Conservation (phyloP, 139 green algal genomes). For the Deuterostichococcus epilithicus region DNA sequence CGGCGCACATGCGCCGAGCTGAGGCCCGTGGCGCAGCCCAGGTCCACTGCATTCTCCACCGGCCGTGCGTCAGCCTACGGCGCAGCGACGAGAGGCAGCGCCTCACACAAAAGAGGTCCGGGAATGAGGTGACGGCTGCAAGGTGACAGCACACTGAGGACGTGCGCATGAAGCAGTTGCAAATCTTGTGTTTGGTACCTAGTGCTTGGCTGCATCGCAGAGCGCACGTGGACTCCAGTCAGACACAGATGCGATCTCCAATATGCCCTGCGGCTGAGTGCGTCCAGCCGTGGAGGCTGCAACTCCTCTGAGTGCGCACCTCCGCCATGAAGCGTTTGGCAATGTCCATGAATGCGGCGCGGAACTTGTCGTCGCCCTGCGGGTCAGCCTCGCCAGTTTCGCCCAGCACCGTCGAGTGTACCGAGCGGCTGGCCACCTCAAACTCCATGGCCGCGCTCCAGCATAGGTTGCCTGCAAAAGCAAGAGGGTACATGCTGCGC, state of each 20-base stretch:
- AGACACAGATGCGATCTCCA: neutral
- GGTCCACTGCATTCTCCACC: constrained; percentile 41
- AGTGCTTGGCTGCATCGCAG: too few species aligned
- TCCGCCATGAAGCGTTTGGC: constrained; percentile 47
- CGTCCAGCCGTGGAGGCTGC: neutral
- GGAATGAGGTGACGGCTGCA: too few species aligned
- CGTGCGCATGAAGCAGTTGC: too few species aligned
- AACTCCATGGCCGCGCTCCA: constrained; percentile 66
- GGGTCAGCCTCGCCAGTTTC: constrained; percentile 52
- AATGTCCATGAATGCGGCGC: constrained; percentile 35
- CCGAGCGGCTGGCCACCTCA: constrained; percentile 45
- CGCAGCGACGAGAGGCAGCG: too few species aligned
- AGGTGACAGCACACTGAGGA: too few species aligned
- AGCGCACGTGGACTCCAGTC: too few species aligned
- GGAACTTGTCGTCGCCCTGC: constrained; percentile 39
- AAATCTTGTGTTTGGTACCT: too few species aligned
- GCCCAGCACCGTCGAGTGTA: constrained; percentile 70
- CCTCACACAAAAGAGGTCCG: too few species aligned
- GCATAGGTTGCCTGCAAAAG: constrained; percentile 58
- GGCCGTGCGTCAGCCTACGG: neutral
- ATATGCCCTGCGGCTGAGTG: too few species aligned
- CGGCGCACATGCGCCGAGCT: constrained; percentile 50
- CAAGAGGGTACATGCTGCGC: too few species aligned
- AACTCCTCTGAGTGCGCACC: neutral
- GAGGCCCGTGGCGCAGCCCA: constrained; percentile 67